phyloP scores from a whole-genome alignment of 164 flowering plant species.

The Tinospora cordifolia region DNA sequence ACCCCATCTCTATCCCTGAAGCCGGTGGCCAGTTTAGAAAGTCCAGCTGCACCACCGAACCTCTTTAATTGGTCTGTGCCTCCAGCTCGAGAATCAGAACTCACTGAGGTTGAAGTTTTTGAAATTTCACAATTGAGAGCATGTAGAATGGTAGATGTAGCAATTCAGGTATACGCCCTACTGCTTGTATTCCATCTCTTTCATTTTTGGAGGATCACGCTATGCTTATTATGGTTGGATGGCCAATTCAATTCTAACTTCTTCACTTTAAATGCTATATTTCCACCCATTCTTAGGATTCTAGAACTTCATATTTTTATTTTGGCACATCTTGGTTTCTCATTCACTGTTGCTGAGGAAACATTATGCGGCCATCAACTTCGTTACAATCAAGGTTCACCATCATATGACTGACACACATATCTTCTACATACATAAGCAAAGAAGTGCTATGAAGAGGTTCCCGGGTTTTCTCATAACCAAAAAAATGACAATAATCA shows the following conservation, averaged over 20 bases:
- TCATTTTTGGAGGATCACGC: background rate
- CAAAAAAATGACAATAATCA: background rate
- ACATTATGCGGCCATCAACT: background rate
- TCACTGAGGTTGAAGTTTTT: constrained; percentile 38
- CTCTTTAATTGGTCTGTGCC: constrained; percentile 21
- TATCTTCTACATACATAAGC: too few relatives aligned
- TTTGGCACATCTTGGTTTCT: background rate
- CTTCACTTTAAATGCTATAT: background rate
- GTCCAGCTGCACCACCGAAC: constrained; percentile 12
- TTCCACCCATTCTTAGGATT: background rate
- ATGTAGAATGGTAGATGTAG: constrained; percentile 45
- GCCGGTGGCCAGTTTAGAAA: constrained; percentile 18
- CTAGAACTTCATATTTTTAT: too few relatives aligned
- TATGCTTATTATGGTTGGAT: background rate
- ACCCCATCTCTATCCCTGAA: constrained; percentile 18
- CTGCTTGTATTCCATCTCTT: background rate
- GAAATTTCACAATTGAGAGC: constrained; percentile 46
- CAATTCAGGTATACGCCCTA: constrained; percentile 37
- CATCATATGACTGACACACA: too few relatives aligned
- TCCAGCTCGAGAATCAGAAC: constrained; percentile 26
- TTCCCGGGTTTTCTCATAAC: background rate
- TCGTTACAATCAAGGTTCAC: background rate
- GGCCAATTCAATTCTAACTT: background rate
- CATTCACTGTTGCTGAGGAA: background rate
- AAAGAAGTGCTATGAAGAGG: too few relatives aligned